Evolutionary conservation across 1,284 basidiomycete species (phyloP).

Genomic region (Rhodotorula sp.): DNA sequence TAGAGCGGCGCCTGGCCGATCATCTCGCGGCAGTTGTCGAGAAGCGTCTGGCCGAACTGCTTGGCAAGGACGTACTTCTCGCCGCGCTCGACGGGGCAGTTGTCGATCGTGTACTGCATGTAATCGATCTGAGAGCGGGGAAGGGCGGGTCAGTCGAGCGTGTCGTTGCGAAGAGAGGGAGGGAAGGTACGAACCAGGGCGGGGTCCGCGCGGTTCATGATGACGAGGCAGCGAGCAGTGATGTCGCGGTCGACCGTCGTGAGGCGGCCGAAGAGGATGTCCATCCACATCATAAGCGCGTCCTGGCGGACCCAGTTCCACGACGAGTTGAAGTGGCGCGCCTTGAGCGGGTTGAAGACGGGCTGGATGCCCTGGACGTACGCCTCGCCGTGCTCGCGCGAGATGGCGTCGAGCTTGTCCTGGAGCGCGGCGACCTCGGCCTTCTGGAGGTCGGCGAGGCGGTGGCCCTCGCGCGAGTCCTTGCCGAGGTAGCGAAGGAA

Average conservation of each 20-base stretch:
- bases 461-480: conserved; percentile 88
- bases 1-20: conserved; percentile 81
- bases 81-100: conserved; percentile 70
- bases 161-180: no score
- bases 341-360: conserved; percentile 89
- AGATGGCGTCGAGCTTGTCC: conserved; percentile 81
- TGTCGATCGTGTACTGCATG: conserved; percentile 94
- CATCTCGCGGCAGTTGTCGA: conserved; percentile 89
- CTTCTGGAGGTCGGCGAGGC: conserved; percentile 84
- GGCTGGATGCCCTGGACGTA: conserved; percentile 96
- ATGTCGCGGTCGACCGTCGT: conserved; percentile 82
- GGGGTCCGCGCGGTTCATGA: conserved; percentile 95
- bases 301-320: conserved; percentile 98
- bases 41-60: conserved; percentile 92
- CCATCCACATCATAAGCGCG: conserved; percentile 92
- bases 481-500: conserved; percentile 94
- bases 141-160: neutral
- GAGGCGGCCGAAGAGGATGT: conserved; percentile 92
- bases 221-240: conserved; percentile 93
- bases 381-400: conserved; percentile 83
- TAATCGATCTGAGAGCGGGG: conserved; percentile 57
- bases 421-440: conserved; percentile 71
- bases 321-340: conserved; percentile 94
- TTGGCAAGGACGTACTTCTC: conserved; percentile 92
- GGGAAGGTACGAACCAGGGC: conserved; percentile 61